Base-by-base conservation (phyloP, 2,329 filamentous ascomycete species). In the Cladorrhinum sp. region DNA sequence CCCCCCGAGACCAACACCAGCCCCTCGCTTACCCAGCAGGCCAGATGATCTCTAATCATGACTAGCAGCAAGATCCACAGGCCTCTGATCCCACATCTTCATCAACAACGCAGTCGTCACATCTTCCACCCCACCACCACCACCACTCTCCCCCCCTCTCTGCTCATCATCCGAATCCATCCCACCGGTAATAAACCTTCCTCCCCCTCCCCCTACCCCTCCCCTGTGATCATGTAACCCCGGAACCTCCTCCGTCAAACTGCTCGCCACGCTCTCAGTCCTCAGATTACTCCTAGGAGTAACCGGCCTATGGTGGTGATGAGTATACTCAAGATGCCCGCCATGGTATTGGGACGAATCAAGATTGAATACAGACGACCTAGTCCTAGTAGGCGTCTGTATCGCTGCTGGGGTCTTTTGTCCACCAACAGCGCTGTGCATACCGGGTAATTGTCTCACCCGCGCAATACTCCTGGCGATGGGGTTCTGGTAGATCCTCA, bases 401-500 rank as follows among this genome's bases (percentile, higher is more conserved):
- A 45, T 20, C 41, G 16, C 77, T 76, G 41, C n/a, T 45, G 16
- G 16, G 16, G 10, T 32, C 29, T 32, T 32, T 10, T 45, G 41
- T 18, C 41, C 41, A 29, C 75, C n/a, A n/a, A n/a, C n/a, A n/a
- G n/a, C 77, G 69, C 79, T 82, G 56, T 84, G 78, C 27, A 76
- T 71, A 7, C 81, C 81, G 0, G 84, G 81, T 1, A 85, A 74
- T 54, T 81, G 77, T 27, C 79, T 72, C 10, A 88, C 71, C 24
- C 85, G 78, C 24, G 73, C 72, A 18, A 91, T 74, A 0, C 86
- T 87, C 50, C 87, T 81, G 3, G 82, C 84, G 18, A 91, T 79
- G 0, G 89, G 87, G 66, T 90, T 89, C 68, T 90, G 86, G 69
- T 88, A 88, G 50, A 89, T 80, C 57, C 88, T 82, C 32, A 92